These are phyloP conservation scores for Diversispora eburnea DNA, from an alignment of 192 early-diverging fungal genomes.

Conservation along the genomic window DNA sequence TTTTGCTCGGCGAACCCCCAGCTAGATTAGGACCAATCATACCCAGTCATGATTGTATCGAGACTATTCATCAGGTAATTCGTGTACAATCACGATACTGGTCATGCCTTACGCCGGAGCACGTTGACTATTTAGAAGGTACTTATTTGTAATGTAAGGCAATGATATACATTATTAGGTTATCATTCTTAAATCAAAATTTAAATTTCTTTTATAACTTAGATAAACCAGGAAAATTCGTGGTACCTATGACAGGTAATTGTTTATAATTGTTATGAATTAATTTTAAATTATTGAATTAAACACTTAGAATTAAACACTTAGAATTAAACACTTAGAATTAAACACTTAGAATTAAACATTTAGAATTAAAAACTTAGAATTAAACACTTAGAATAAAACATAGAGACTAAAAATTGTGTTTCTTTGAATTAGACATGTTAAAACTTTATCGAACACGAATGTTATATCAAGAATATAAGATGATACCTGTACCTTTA, in stretches of 20 bases:
- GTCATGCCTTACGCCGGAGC: constrained; percentile 39
- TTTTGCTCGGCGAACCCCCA: constrained; percentile 64
- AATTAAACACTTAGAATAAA: background rate
- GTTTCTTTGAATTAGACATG: background rate
- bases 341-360: no score
- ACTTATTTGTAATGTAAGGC: constrained; percentile 12
- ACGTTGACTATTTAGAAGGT: constrained; percentile 34
- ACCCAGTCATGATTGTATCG: constrained; percentile 42
- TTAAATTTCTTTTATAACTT: no score
- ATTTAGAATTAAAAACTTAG: no score
- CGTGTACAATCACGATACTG: constrained; percentile 47
- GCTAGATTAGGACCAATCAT: constrained; percentile 33
- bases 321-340: no score
- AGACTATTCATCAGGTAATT: constrained; percentile 47
- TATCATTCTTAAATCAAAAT: no score
- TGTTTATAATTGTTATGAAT: no score
- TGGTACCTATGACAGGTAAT: no score
- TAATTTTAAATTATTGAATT: no score
- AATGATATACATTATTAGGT: no score
- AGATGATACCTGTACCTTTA: constrained; percentile 27
- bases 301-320: no score
- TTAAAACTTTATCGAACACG: constrained; percentile 17
- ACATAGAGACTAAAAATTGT: background rate
- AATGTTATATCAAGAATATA: background rate
- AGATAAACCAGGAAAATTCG: no score